Conservation (phyloP, 352 stramenopile genomes). For the Phytophthora hybrid region DNA sequence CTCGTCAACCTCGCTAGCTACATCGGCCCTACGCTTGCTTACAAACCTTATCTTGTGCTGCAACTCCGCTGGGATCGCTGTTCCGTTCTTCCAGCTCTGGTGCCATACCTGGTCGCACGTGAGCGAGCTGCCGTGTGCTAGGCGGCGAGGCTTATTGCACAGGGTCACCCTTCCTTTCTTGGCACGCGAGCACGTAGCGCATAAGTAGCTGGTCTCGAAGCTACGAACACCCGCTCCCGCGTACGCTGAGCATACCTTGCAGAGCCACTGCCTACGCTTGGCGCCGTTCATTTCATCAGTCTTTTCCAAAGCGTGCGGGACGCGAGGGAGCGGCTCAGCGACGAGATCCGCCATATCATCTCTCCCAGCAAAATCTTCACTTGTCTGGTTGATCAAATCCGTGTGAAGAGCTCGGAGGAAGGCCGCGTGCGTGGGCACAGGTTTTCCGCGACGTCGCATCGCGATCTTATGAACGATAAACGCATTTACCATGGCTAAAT, state of each 20-base stretch:
- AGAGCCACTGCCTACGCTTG: slow-evolving; percentile 32
- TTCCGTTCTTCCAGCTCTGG: slow-evolving; percentile 29
- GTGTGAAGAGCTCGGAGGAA: slow-evolving; percentile 5
- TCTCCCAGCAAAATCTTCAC: slow-evolving; percentile 9
- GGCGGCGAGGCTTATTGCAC: slow-evolving; percentile 13
- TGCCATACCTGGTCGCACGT: slow-evolving; percentile 26
- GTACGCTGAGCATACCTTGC: slow-evolving; percentile 33
- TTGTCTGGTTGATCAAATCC: slow-evolving; percentile 24
- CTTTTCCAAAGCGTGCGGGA: slow-evolving; percentile 11
- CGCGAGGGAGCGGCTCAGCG: slow-evolving; percentile 3
- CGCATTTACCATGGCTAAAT: slow-evolving; percentile 31
- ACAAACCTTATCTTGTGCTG: slow-evolving; percentile 28
- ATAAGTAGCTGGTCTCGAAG: slow-evolving; percentile 34
- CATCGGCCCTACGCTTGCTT: slow-evolving; percentile 1
- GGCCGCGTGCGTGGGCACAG: slow-evolving; percentile 6
- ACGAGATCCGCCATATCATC: slow-evolving; percentile 16
- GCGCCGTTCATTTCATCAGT: slow-evolving; percentile 25
- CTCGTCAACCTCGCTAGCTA: not conserved
- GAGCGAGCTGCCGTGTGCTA: slow-evolving; percentile 9
- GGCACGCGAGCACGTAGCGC: slow-evolving; percentile 2
- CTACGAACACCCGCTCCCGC: slow-evolving; percentile 16
- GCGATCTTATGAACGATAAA: slow-evolving; percentile 30
- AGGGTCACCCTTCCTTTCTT: slow-evolving; percentile 23
- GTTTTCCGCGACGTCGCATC: not conserved
- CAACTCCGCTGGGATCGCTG: slow-evolving; percentile 6